Evolutionary conservation across 305 asterid genomes (phyloP), one percentile per base, ranked within the genome.

Genomic region (Fraxinus greggii): DNA sequence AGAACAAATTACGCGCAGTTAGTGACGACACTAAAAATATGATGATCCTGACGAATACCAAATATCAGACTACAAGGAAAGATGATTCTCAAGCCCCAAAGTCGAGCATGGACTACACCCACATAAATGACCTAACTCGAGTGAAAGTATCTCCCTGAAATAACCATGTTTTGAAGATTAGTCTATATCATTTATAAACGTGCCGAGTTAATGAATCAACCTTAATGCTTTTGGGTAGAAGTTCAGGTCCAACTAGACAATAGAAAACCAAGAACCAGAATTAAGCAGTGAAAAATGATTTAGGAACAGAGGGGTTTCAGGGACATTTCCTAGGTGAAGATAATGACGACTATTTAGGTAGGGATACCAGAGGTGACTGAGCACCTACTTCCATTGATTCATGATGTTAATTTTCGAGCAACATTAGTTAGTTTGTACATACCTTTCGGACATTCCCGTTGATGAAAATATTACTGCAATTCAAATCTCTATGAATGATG

Each of bases 371-470:
- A 10, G 54, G n/a, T 12, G 17, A 15, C 17, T 8, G 51, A 40
- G 9, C n/a, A 12, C 54, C 54, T 8, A 42, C 54, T 10, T 42
- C 4, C 63, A 54, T 15, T 54, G 38, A 54, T 54, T 15, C 7
- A 5, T 19, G 67, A 56, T 56, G 26, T 19, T 56, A 56, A 56
- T 4, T 56, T n/a, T 56, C 10, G 26, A 56, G 67, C 26, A 56
- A 56, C 24, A n/a, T 56, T n/a, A 42, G n/a, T 42, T 12, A 42
- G n/a, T 42, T 42, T 42, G 54, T 12, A 7, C 17, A 10, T 83
- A 89, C 91, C 87, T 87, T 88, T 2, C 90, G 89, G 80, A 83
- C 75, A 80, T 89, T 89, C 75, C 91, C 91, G 80, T 89, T 89
- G 70, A 89, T 87, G 89, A 89, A 89, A 61, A 89, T 83, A 48